These are phyloP conservation scores for Pythium scleroteichum DNA, from an alignment of 352 stramenopile species.

Conservation along the genomic window DNA sequence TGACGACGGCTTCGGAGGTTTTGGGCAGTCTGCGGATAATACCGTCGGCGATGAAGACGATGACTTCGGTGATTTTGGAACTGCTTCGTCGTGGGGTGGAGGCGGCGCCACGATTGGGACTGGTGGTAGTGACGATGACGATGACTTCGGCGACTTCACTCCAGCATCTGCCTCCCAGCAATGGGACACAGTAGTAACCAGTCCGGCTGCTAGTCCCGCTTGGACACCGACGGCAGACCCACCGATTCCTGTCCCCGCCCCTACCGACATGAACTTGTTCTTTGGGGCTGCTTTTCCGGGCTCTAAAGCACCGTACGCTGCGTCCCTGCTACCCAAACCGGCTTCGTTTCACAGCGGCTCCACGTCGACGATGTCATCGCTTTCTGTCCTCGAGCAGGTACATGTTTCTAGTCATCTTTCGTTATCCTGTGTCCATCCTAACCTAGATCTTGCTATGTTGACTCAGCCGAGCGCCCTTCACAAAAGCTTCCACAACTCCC, in stretches of 20 bases:
- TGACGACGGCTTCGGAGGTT: constrained; percentile 44
- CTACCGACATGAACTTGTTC: constrained; percentile 12
- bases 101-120: neutral
- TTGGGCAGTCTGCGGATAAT: constrained; percentile 8
- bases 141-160: constrained; percentile 47
- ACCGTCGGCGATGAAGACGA: constrained; percentile 22
- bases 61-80: constrained; percentile 43
- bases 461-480: constrained; percentile 17
- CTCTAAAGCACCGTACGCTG: constrained; percentile 8
- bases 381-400: constrained; percentile 17
- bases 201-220: neutral
- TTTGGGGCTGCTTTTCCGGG: constrained; percentile 19
- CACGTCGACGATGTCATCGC: constrained; percentile 2
- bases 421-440: no score
- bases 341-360: constrained; percentile 6
- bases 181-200: constrained; percentile 6
- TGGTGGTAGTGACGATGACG: constrained; percentile 26
- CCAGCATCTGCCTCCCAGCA: constrained; percentile 9
- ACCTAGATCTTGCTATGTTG: neutral
- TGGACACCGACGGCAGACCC: neutral
- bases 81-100: constrained; percentile 10
- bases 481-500: constrained; percentile 21
- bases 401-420: neutral
- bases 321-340: constrained; percentile 17
- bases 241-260: neutral